Evolutionary conservation across 1,284 basidiomycete genomes (phyloP), one percentile per base, ranked within the genome.

Genomic region (Heterobasidion occidentale): DNA sequence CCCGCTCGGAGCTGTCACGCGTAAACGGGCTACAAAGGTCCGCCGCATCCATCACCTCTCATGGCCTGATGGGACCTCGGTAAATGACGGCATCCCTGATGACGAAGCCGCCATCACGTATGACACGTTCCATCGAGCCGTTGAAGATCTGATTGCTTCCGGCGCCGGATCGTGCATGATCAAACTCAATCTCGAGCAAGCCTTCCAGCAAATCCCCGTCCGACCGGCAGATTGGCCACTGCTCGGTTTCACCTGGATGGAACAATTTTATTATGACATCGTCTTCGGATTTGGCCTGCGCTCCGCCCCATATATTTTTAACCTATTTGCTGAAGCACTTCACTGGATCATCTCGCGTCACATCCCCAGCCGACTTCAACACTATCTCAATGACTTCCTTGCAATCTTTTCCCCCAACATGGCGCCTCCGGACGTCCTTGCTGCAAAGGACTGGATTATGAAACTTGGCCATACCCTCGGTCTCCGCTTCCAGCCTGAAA

Each of bases 111-210:
- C n/a, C n/a, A n/a, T n/a, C n/a, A n/a, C n/a, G n/a, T n/a, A n/a
- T n/a, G n/a, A n/a, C n/a, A n/a, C n/a, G n/a, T n/a, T n/a, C n/a
- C n/a, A n/a, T n/a, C 38, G 38, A 9, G 38, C 38, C 9, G 38
- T 42, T 15, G 38, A 42, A 42, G 38, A 42, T 15, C 38, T 42
- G 8, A 51, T 6, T 46, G 55, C 38, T 54, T 60, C 67, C 0
- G 71, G 73, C 6, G 63, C 17, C 1, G 65, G 68, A 15, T 65
- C 70, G 3, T 55, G 69, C 0, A 66, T 75, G 57, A 66, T 65
- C 11, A 76, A 76, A 57, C 65, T 74, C n/a, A 71, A 75, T 53
- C 64, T 75, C 7, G 61, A 70, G 53, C 64, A 70, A 42, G 72
- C 68, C 35, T 75, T 74, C 56, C 62, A 66, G 9, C 73, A 75